These are phyloP conservation scores for Quillaja saponaria DNA, from an alignment of 306 rosid genomes.

Conservation along the genomic window DNA sequence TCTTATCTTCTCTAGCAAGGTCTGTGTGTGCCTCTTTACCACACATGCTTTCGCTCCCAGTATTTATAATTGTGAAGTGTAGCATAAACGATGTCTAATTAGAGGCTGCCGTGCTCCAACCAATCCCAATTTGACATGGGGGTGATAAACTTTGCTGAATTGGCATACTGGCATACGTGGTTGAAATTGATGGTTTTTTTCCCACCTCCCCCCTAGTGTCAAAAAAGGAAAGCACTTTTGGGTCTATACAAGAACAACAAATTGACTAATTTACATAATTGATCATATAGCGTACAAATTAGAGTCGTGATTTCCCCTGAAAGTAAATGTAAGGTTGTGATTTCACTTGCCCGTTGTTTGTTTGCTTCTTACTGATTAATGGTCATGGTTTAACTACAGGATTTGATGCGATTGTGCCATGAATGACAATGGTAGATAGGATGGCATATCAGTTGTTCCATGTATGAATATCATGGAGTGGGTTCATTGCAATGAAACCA, in stretches of 20 bases:
- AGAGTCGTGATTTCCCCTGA: constrained; percentile 34
- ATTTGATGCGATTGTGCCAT: constrained; percentile 40
- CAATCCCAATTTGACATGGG: constrained; percentile 50
- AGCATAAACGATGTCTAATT: constrained; percentile 52
- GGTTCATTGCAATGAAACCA: no score
- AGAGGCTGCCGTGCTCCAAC: constrained; percentile 64
- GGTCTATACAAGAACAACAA: no score
- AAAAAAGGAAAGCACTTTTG: no score
- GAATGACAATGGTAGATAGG: constrained; percentile 31
- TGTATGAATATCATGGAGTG: no score
- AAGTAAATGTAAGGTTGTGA: constrained; percentile 51
- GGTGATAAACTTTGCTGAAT: constrained; percentile 68
- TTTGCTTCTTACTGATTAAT: constrained; percentile 39
- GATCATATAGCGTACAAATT: constrained; percentile 26
- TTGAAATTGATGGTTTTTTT: constrained; percentile 47
- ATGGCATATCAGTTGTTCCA: constrained; percentile 31
- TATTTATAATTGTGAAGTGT: constrained; percentile 53
- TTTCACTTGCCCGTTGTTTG: constrained; percentile 31
- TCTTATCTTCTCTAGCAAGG: constrained; percentile 69
- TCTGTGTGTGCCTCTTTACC: constrained; percentile 54
- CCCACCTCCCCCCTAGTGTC: no score
- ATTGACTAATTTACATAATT: constrained; percentile 46
- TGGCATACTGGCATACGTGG: constrained; percentile 42
- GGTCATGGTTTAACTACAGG: constrained; percentile 50
- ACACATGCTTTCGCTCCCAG: constrained; percentile 46